Evolutionary conservation across 2,329 filamentous ascomycete genomes (phyloP).

Genomic region (Aureobasidium namibiae): DNA sequence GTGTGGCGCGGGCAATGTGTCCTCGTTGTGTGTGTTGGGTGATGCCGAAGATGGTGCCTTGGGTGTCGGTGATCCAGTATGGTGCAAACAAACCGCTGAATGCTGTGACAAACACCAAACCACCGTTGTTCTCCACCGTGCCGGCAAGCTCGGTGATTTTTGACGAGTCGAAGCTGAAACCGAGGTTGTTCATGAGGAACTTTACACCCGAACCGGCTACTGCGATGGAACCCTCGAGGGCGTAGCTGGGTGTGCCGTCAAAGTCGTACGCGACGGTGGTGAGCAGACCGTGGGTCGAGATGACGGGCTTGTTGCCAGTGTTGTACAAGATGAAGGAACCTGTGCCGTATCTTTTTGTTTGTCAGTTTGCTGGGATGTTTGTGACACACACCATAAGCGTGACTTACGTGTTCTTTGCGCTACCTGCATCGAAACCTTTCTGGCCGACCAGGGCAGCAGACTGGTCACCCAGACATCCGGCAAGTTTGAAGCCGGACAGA

Average conservation of each 20-base stretch:
- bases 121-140: slow-evolving; percentile 66
- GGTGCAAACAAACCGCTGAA: slow-evolving; percentile 88
- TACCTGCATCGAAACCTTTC: slow-evolving; percentile 65
- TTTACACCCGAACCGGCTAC: slow-evolving; percentile 69
- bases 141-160: slow-evolving; percentile 58
- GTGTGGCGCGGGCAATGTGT: slow-evolving; percentile 79
- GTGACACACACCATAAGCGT: neutral
- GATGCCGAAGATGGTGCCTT: slow-evolving; percentile 62
- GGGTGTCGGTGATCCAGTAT: slow-evolving; percentile 90
- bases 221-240: slow-evolving; percentile 71
- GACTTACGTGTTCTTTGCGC: slow-evolving; percentile 82
- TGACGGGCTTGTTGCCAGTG: slow-evolving; percentile 74
- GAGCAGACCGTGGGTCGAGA: slow-evolving; percentile 73
- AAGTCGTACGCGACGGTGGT: slow-evolving; percentile 86
- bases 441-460: slow-evolving; percentile 72
- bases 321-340: slow-evolving; percentile 88
- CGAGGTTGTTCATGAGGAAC: slow-evolving; percentile 47
- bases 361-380: neutral
- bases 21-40: slow-evolving; percentile 68
- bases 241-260: slow-evolving; percentile 62
- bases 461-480: slow-evolving; percentile 81
- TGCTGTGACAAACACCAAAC: slow-evolving; percentile 77
- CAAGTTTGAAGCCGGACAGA: slow-evolving; percentile 63
- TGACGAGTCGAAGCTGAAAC: slow-evolving; percentile 54
- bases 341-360: slow-evolving; percentile 42